Conservation (phyloP, 164 flowering plant species). For the Kingdonia uniflora region DNA sequence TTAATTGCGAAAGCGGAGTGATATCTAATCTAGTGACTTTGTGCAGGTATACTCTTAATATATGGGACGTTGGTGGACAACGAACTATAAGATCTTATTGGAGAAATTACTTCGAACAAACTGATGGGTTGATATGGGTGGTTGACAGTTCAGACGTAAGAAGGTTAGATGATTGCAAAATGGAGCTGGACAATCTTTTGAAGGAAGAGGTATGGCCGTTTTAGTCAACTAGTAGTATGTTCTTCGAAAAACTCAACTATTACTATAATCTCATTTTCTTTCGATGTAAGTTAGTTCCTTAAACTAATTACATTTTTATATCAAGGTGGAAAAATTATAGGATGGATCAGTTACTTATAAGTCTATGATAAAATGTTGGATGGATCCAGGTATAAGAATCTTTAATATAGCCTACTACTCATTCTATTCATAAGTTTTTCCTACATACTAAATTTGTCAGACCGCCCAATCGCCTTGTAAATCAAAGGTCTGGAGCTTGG, state of each 20-base stretch:
- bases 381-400: too few species aligned
- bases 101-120: slow-evolving; percentile 99
- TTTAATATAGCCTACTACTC: too few species aligned
- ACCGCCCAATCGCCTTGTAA: too few species aligned
- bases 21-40: too few species aligned
- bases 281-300: neutral
- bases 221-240: neutral
- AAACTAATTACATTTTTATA: neutral
- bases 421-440: too few species aligned
- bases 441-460: too few species aligned
- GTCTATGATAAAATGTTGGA: too few species aligned
- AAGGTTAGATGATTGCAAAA: slow-evolving; percentile 79
- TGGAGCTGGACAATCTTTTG: slow-evolving; percentile 88
- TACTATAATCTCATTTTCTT: too few species aligned
- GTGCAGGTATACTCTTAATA: slow-evolving; percentile 74
- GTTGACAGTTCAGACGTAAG: slow-evolving; percentile 98
- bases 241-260: too few species aligned
- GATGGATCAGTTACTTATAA: too few species aligned
- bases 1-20: too few species aligned
- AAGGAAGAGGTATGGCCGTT: slow-evolving; percentile 77
- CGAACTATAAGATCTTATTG: slow-evolving; percentile 91
- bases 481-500: too few species aligned
- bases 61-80: slow-evolving; percentile 99
- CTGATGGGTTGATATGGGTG: slow-evolving; percentile 98
- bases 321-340: neutral